Evolutionary conservation across 345 rosid genomes (phyloP).

Genomic region (Microcos paniculata): DNA sequence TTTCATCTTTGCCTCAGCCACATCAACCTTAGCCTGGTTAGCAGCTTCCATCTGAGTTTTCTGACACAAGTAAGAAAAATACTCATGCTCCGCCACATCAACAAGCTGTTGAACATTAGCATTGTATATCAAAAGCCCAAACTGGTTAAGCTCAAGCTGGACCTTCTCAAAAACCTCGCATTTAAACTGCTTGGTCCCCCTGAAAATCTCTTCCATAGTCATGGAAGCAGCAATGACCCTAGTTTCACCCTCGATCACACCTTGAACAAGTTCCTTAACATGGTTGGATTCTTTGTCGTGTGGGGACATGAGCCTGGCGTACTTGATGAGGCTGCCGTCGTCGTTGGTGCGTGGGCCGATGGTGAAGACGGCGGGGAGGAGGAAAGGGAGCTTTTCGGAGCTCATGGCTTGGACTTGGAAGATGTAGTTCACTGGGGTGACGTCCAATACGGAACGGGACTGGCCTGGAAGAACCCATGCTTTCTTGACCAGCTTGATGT

Average conservation of each 20-base stretch:
- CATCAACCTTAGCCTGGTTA: constrained; percentile 69
- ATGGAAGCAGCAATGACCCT: constrained; percentile 74
- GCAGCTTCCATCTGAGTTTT: constrained; percentile 86
- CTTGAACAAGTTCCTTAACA: constrained; percentile 74
- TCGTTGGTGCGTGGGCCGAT: constrained; percentile 70
- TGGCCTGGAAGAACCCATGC: constrained; percentile 68
- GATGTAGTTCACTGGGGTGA: constrained; percentile 80
- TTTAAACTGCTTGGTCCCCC: constrained; percentile 68
- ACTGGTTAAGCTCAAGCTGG: constrained; percentile 66
- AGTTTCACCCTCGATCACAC: constrained; percentile 80
- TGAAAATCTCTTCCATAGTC: constrained; percentile 84
- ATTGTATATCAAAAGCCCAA: constrained; percentile 64
- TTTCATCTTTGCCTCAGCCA: constrained; percentile 69
- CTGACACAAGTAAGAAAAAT: constrained; percentile 76
- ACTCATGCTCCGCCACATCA: constrained; percentile 74
- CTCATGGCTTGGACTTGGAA: constrained; percentile 89
- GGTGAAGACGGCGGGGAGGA: constrained; percentile 68
- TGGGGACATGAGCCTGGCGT: constrained; percentile 59
- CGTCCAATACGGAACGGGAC: constrained; percentile 46
- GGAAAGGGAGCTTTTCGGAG: constrained; percentile 80
- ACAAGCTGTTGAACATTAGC: constrained; percentile 80
- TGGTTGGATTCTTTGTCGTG: constrained; percentile 59
- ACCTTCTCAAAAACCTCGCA: constrained; percentile 72
- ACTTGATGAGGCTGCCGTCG: constrained; percentile 37
- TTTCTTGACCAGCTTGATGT: constrained; percentile 63